Conservation (phyloP, 768 basidiomycete genomes). For the Mycena sanguinolenta region DNA sequence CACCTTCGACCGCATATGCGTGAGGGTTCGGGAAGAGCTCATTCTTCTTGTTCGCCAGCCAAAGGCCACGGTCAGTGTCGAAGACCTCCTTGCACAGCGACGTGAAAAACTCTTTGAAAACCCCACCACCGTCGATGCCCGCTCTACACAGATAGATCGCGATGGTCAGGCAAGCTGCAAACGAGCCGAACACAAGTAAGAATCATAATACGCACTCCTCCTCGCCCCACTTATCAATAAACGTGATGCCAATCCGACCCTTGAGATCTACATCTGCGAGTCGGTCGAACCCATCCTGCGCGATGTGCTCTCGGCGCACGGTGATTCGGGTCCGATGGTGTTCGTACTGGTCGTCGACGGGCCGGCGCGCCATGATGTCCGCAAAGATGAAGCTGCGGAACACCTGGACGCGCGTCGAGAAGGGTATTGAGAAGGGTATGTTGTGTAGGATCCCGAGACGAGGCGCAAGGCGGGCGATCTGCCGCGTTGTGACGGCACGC, state of each 20-base stretch:
- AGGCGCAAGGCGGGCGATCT: conserved; percentile 82
- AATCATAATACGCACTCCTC: conserved; percentile 85
- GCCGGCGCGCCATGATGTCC: conserved; percentile 57
- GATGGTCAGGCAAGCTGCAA: conserved; percentile 6
- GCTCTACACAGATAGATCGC: conserved; percentile 65
- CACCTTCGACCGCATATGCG: conserved; percentile 88
- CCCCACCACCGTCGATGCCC: conserved; percentile 96
- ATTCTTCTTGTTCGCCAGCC: conserved; percentile 91
- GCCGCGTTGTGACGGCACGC: conserved; percentile 69
- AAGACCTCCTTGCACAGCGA: conserved; percentile 94
- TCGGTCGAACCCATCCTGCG: conserved; percentile 92
- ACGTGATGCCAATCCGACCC: conserved; percentile 87
- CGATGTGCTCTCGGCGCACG: conserved; percentile 81
- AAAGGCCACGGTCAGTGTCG: conserved; percentile 93
- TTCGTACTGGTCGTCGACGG: conserved; percentile 33
- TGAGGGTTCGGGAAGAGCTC: conserved; percentile 97
- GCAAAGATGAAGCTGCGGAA: conserved; percentile 87
- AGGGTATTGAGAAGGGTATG: conserved; percentile 95
- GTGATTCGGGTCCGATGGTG: conserved; percentile 55
- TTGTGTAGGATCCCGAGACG: conserved; percentile 93
- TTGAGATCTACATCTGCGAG: conserved; percentile 85
- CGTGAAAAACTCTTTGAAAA: conserved; percentile 98
- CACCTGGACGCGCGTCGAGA: conserved; percentile 90
- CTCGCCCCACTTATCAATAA: conserved; percentile 90
- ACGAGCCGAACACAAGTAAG: conserved; percentile 1